Evolutionary conservation across 2,329 filamentous ascomycete species (phyloP).

Genomic region (Kalaharituber pfeilii): DNA sequence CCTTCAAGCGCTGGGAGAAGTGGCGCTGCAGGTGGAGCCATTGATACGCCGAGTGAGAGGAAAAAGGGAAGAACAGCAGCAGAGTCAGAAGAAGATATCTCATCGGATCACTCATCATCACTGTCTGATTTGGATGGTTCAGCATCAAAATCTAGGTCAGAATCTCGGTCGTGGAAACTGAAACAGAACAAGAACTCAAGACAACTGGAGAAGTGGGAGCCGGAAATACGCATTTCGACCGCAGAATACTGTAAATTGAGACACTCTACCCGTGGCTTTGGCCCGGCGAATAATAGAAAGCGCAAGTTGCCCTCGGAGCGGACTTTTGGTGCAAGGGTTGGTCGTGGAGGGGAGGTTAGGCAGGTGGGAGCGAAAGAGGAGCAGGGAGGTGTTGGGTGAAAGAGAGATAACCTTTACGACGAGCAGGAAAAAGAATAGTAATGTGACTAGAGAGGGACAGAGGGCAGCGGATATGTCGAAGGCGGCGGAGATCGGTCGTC

Average conservation of each 20-base stretch:
- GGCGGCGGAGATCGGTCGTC: slow-evolving; percentile 15
- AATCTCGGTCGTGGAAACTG: slow-evolving; percentile 29
- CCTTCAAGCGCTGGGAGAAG: slow-evolving; percentile 38
- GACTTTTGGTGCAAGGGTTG: slow-evolving; percentile 32
- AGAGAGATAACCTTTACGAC: slow-evolving; percentile 21
- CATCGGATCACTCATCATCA: slow-evolving; percentile 26
- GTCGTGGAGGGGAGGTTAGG: too few relatives aligned
- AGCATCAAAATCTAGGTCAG: slow-evolving; percentile 25
- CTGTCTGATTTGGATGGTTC: slow-evolving; percentile 20
- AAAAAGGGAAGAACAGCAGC: slow-evolving; percentile 32
- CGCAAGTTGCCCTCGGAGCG: slow-evolving; percentile 27
- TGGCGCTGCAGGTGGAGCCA: slow-evolving; percentile 24
- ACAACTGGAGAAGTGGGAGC: slow-evolving; percentile 22
- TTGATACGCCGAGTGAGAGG: slow-evolving; percentile 22
- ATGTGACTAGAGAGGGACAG: slow-evolving; percentile 8
- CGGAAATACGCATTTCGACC: slow-evolving; percentile 50
- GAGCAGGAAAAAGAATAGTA: too few relatives aligned
- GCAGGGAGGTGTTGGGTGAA: slow-evolving; percentile 31
- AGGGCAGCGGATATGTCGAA: slow-evolving; percentile 11
- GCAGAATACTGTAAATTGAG: slow-evolving; percentile 45
- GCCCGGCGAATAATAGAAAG: slow-evolving; percentile 29
- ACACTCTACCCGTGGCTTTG: slow-evolving; percentile 28
- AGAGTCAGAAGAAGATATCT: slow-evolving; percentile 35
- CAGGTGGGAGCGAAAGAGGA: too few relatives aligned
- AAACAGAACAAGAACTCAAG: slow-evolving; percentile 31